Evolutionary conservation across 1,284 basidiomycete species (phyloP), one percentile per base, ranked within the genome.

Genomic region (Naganishia sp.): DNA sequence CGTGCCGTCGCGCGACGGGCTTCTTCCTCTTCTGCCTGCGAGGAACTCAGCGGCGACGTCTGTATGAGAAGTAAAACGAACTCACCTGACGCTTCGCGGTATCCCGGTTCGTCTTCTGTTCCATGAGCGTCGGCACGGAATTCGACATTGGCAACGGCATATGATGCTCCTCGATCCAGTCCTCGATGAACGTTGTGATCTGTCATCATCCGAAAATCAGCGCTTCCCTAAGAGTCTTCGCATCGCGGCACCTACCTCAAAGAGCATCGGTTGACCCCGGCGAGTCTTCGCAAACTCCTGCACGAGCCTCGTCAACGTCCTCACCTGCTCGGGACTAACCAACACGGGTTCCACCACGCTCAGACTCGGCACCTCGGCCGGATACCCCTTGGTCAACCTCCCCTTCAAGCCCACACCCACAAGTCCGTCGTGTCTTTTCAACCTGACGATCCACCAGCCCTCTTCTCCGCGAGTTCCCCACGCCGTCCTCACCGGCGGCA

Each of bases 31-130:
- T 68, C 36, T 10, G 59, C 48, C 57, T 67, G 28, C 44, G 42
- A 39, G 33, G 23, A 10, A 59, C 59, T 49, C 25, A 53, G 28
- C 45, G 52, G 33, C 36, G 5, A 3, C 52, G 45, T 39, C 31
- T 10, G 39, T 6, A 44, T 1, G 25, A 43, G 15, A 23, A 33
- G 31, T 15, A 31, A 49, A 16, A n/a, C 6, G 45, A 44, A 74
- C 77, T 71, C 57, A 80, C 80, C 5, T 75, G 75, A 67, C 71
- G 63, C 64, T 79, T 70, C 16, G 76, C 77, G 31, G 78, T 77
- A 61, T 79, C 80, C 39, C 80, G 68, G 36, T 74, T 68, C 5
- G 77, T 77, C 71, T 76, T 78, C 70, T 78, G 75, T 50, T 79
- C 80, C 75, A 79, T 75, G 36, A 81, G 67, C 15, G 74, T 78